phyloP scores from a whole-genome alignment of 139 green algal genomes.

The Chlamydomonas applanata region DNA sequence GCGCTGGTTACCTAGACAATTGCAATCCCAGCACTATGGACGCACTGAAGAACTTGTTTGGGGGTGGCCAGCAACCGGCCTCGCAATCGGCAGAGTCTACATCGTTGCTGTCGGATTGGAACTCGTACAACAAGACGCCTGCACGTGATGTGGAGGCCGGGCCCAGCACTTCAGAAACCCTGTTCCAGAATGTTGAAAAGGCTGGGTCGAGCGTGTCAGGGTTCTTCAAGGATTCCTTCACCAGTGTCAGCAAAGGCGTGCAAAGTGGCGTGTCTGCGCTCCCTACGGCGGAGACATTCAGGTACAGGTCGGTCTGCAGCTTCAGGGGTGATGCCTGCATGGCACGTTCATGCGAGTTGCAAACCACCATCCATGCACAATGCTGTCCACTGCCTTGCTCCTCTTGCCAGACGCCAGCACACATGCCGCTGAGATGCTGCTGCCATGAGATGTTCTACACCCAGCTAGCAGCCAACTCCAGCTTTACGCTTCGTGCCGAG shows the following conservation, averaged over 20 bases:
- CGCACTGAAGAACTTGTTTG: too few species aligned
- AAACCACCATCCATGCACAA: background rate
- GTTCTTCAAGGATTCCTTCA: background rate
- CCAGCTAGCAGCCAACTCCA: too few species aligned
- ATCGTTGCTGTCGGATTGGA: conserved; percentile 2
- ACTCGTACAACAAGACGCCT: background rate
- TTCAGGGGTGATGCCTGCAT: background rate
- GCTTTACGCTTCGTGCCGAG: background rate
- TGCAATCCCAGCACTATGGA: too few species aligned
- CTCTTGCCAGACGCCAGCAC: background rate
- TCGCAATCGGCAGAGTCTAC: too few species aligned
- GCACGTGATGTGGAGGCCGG: background rate
- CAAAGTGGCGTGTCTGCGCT: background rate
- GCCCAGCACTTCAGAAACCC: background rate
- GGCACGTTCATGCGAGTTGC: background rate
- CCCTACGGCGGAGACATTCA: conserved; percentile 1
- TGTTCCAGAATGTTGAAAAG: background rate
- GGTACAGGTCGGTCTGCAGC: conserved; percentile 8
- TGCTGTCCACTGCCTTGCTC: background rate
- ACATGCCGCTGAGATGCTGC: background rate
- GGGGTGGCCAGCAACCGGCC: too few species aligned
- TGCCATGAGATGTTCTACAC: background rate
- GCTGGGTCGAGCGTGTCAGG: background rate
- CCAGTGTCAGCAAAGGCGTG: background rate
- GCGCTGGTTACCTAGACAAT: too few species aligned